Evolutionary conservation across 2,329 filamentous ascomycete genomes (phyloP).

Genomic region (Fonsecaea erecta): DNA sequence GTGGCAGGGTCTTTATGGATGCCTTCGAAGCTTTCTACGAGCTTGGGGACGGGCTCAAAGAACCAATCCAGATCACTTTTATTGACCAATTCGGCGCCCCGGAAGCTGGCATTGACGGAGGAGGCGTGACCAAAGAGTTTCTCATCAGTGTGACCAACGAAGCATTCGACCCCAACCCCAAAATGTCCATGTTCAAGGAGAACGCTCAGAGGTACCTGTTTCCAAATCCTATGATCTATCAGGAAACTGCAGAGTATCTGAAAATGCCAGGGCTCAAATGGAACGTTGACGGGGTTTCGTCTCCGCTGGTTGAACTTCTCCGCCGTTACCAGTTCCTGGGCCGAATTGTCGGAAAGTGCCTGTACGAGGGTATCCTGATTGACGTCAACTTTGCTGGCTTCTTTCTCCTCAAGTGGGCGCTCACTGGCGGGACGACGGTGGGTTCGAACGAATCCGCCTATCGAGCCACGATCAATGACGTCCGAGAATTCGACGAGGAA

Average conservation of each 20-base stretch:
- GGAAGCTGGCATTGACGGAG: conserved; percentile 95
- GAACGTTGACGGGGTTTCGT: conserved; percentile 61
- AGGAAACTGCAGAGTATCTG: conserved; percentile 67
- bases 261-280: conserved; percentile 54
- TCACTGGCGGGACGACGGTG: conserved; percentile 68
- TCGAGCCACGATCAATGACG: conserved; percentile 90
- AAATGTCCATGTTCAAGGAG: conserved; percentile 72
- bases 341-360: conserved; percentile 89
- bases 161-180: conserved; percentile 68
- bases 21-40: conserved; percentile 82
- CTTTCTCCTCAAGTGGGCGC: conserved; percentile 93
- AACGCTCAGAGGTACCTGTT: conserved; percentile 88
- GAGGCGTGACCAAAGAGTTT: conserved; percentile 97
- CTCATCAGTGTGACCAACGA: conserved; percentile 85
- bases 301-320: conserved; percentile 64
- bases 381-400: conserved; percentile 93
- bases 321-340: conserved; percentile 88
- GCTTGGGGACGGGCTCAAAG: conserved; percentile 82
- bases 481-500: conserved; percentile 87
- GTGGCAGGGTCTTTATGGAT: conserved; percentile 81
- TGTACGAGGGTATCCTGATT: conserved; percentile 95
- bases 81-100: conserved; percentile 84
- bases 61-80: conserved; percentile 95
- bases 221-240: conserved; percentile 79
- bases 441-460: conserved; percentile 73